Evolutionary conservation across 306 rosid genomes (phyloP).

Genomic region (Luffa acutangula): DNA sequence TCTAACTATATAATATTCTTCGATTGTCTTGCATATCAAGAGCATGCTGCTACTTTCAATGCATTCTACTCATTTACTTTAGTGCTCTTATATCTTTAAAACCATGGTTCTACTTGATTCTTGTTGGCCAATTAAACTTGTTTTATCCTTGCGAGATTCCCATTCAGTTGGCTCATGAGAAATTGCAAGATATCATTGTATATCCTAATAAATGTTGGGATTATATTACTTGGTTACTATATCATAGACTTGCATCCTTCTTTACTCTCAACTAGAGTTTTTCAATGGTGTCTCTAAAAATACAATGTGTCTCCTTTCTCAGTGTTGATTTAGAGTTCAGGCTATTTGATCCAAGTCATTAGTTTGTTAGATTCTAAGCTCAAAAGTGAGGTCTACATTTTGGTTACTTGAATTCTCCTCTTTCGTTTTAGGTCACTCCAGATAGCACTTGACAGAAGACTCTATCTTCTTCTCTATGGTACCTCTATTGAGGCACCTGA

Average conservation of each 20-base stretch:
- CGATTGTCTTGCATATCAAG: not conserved
- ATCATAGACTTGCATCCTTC: not conserved
- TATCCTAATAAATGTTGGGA: not conserved
- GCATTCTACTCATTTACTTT: not conserved
- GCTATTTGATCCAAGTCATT: not conserved
- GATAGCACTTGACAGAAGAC: slow-evolving; percentile 84
- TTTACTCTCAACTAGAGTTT: not conserved
- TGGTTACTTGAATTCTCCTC: not conserved
- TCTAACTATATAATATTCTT: too few relatives aligned
- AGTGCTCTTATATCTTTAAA: not conserved
- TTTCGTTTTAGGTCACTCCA: slow-evolving; percentile 58
- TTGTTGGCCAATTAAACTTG: not conserved
- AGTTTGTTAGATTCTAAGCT: not conserved
- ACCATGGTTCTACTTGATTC: not conserved
- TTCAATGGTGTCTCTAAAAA: not conserved
- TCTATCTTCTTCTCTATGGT: slow-evolving; percentile 69
- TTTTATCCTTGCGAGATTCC: not conserved
- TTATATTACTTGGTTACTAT: not conserved
- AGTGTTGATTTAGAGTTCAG: not conserved
- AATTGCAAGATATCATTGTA: not conserved
- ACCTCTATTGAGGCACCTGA: slow-evolving; percentile 40
- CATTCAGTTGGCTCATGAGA: not conserved
- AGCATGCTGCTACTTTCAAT: not conserved
- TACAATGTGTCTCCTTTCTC: not conserved
- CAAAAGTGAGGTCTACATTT: not conserved